phyloP scores from a whole-genome alignment of 1,139 yeast genomes.

The Taiozyma sp. region DNA sequence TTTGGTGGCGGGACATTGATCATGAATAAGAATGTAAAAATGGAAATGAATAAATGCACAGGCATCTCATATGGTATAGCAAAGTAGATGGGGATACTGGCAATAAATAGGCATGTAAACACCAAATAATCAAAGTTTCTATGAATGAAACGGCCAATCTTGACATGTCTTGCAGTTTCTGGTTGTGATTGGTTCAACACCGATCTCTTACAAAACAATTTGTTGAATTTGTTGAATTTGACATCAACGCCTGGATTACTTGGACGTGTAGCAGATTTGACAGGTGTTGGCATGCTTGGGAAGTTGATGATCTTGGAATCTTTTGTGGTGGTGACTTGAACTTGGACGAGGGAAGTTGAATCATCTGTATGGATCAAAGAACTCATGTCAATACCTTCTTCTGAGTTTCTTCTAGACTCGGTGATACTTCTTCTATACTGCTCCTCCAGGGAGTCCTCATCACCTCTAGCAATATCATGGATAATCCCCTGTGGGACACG shows the following conservation, averaged over 20 bases:
- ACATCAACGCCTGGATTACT: slow-evolving; percentile 20
- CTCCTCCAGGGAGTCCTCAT: slow-evolving; percentile 19
- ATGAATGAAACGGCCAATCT: slow-evolving; percentile 36
- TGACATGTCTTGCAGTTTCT: slow-evolving; percentile 3
- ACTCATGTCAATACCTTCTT: background rate
- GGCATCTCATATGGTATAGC: slow-evolving; percentile 41
- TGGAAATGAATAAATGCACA: slow-evolving; percentile 51
- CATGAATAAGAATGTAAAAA: slow-evolving; percentile 42
- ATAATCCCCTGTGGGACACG: slow-evolving; percentile 15
- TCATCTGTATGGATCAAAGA: background rate
- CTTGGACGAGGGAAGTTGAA: background rate
- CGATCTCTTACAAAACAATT: slow-evolving; percentile 19
- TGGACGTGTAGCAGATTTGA: slow-evolving; percentile 16
- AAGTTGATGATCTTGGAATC: background rate
- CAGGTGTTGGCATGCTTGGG: slow-evolving; percentile 11
- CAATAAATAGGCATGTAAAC: slow-evolving; percentile 40
- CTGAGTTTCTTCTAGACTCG: background rate
- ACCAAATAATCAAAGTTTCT: slow-evolving; percentile 52
- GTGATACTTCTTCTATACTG: slow-evolving; percentile 8
- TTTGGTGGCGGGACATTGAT: slow-evolving; percentile 53
- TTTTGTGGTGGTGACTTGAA: slow-evolving; percentile 8
- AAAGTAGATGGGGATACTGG: slow-evolving; percentile 52
- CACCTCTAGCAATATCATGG: slow-evolving; percentile 21
- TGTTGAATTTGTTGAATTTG: slow-evolving; percentile 9
- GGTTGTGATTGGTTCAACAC: slow-evolving; percentile 16